phyloP scores from a whole-genome alignment of 257 asterid species.

The Ophiorrhiza pumila region DNA sequence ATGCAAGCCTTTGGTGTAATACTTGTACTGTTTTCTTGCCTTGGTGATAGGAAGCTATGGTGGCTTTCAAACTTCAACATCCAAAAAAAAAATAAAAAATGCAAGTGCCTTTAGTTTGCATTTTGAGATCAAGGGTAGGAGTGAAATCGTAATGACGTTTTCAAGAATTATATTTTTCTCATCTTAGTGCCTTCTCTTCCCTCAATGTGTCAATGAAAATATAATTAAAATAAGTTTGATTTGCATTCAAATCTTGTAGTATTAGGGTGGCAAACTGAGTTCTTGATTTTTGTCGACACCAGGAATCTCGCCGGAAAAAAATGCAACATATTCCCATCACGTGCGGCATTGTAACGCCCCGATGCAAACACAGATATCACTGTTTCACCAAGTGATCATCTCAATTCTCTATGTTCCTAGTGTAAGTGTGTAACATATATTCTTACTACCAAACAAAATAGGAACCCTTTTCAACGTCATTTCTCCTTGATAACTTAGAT shows the following conservation, averaged over 20 bases:
- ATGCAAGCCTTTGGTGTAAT: background rate
- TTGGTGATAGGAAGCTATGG: background rate
- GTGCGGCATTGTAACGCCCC: slow-evolving; percentile 35
- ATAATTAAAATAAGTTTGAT: background rate
- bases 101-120: background rate
- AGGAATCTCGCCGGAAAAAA: slow-evolving; percentile 67
- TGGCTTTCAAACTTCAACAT: background rate
- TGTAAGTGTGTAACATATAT: slow-evolving; percentile 17
- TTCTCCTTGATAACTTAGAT: slow-evolving; percentile 11
- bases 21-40: background rate
- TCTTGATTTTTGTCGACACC: slow-evolving; percentile 10
- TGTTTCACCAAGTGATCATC: slow-evolving; percentile 14
- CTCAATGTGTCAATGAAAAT: background rate
- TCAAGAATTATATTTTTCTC: too few species aligned
- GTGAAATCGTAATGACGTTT: too few species aligned
- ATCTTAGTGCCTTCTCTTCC: background rate
- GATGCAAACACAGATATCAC: slow-evolving; percentile 11
- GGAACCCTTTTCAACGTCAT: background rate
- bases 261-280: background rate
- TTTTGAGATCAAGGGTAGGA: background rate
- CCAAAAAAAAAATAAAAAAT: background rate
- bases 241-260: background rate
- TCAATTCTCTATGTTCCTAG: slow-evolving; percentile 10
- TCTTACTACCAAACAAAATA: slow-evolving; percentile 26
- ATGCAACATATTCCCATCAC: slow-evolving; percentile 43